phyloP scores from a whole-genome alignment of 129 eudicot genomes.

The Lactuca saligna region DNA sequence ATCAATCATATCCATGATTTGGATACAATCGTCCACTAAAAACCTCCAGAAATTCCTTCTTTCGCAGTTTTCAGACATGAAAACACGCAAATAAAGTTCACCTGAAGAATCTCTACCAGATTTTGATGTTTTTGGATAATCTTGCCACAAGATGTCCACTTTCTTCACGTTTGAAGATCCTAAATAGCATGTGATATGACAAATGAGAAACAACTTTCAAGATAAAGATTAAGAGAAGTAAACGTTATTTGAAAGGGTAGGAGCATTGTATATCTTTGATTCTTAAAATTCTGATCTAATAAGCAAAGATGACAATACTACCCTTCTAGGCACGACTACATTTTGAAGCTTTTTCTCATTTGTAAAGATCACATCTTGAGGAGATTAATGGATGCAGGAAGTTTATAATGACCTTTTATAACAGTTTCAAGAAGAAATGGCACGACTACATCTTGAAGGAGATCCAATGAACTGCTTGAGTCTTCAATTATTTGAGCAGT shows the following conservation, averaged over 20 bases:
- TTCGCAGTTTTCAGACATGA: constrained; percentile 59
- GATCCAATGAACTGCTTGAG: constrained; percentile 38
- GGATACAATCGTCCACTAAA: constrained; percentile 58
- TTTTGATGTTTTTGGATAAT: constrained; percentile 41
- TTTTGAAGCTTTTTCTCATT: too few species aligned
- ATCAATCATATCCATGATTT: constrained; percentile 71
- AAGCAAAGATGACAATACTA: not conserved
- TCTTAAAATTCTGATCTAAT: not conserved
- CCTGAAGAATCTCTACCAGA: constrained; percentile 39
- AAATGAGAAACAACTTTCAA: not conserved
- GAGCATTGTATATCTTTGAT: not conserved
- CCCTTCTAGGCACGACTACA: not conserved
- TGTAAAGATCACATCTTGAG: not conserved
- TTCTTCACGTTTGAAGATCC: constrained; percentile 76
- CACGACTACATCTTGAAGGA: constrained; percentile 60
- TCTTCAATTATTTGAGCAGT: constrained; percentile 45
- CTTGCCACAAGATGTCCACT: constrained; percentile 92
- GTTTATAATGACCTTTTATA: constrained; percentile 64
- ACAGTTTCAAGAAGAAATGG: constrained; percentile 73
- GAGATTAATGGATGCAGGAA: not conserved
- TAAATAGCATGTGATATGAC: constrained; percentile 21
- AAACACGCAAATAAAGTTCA: constrained; percentile 73
- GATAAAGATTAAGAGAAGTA: not conserved
- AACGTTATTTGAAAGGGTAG: not conserved
- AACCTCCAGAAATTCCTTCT: constrained; percentile 58